Percentiles rank a stretch among this genome's conserved stretches.
These are phyloP conservation scores for Wallacemonas sp. DNA, from an alignment of 208 protist genomes.

Conservation along the genomic window DNA sequence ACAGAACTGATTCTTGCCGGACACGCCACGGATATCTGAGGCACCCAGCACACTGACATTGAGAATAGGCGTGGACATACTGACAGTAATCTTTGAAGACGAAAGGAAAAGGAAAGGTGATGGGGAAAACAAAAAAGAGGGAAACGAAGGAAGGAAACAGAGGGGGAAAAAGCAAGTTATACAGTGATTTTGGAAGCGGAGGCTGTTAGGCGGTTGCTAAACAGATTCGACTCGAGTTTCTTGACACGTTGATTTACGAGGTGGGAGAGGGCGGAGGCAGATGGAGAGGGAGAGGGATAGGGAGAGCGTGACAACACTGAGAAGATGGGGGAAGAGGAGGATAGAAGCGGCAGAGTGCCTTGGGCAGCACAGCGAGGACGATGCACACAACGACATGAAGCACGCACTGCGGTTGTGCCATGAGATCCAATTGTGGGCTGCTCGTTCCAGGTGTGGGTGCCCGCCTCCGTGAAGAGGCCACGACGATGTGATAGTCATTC, in stretches of 20 bases:
- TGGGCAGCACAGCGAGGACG: too few species aligned
- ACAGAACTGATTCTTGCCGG: constrained; percentile 35
- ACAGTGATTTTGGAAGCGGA: too few species aligned
- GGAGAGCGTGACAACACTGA: background rate
- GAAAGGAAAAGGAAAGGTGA: constrained; percentile 14
- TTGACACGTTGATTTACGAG: background rate
- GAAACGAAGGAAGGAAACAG: background rate
- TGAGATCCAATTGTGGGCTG: too few species aligned
- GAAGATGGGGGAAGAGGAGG: too few species aligned
- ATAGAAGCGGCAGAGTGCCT: too few species aligned
- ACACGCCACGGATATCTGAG: constrained; percentile 27
- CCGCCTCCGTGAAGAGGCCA: too few species aligned
- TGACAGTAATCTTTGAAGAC: constrained; percentile 3
- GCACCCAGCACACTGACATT: constrained; percentile 43
- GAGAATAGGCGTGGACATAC: constrained; percentile 36
- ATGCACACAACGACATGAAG: too few species aligned
- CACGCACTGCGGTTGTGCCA: too few species aligned
- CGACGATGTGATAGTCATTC: too few species aligned
- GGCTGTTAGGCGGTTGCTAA: background rate
- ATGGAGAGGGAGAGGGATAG: background rate
- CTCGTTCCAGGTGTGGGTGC: too few species aligned
- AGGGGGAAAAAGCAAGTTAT: background rate
- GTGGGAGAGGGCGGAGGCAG: background rate
- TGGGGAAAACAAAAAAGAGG: constrained; percentile 10
- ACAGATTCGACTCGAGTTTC: too few species aligned